phyloP scores from a whole-genome alignment of 306 rosid species.

The Ammopiptanthus mongolicus region DNA sequence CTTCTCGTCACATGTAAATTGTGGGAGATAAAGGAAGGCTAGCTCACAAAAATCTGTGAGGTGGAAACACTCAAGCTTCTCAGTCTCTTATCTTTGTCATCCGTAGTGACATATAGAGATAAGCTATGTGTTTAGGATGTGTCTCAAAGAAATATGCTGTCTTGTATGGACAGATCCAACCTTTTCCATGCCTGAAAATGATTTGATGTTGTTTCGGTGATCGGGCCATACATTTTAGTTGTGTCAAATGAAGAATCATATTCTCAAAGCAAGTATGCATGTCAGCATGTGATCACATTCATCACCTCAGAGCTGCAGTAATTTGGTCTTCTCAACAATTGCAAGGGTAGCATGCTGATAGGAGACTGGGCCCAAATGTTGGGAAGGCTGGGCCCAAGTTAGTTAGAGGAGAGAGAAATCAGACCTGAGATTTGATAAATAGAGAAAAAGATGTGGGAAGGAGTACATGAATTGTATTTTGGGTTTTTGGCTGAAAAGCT shows the following conservation, averaged over 20 bases:
- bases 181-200: background rate
- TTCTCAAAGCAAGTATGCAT: background rate
- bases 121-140: background rate
- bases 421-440: too few species aligned
- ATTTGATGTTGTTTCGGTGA: background rate
- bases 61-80: background rate
- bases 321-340: background rate
- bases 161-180: background rate
- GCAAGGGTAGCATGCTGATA: background rate
- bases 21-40: background rate
- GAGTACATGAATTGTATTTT: too few species aligned
- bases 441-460: too few species aligned
- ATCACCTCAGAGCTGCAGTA: background rate
- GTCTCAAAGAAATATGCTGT: background rate
- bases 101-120: too few species aligned
- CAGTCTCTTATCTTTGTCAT: background rate
- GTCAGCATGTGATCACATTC: background rate
- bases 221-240: background rate
- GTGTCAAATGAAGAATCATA: background rate
- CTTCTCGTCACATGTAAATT: background rate
- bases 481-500: too few species aligned
- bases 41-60: background rate
- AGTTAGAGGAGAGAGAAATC: too few species aligned
- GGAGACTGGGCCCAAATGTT: too few species aligned
- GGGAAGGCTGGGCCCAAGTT: too few species aligned